Percentiles rank a stretch among this genome's conserved stretches.
Conservation (phyloP, 2,329 filamentous ascomycete species). For the Dothiorella sarmentorum region DNA sequence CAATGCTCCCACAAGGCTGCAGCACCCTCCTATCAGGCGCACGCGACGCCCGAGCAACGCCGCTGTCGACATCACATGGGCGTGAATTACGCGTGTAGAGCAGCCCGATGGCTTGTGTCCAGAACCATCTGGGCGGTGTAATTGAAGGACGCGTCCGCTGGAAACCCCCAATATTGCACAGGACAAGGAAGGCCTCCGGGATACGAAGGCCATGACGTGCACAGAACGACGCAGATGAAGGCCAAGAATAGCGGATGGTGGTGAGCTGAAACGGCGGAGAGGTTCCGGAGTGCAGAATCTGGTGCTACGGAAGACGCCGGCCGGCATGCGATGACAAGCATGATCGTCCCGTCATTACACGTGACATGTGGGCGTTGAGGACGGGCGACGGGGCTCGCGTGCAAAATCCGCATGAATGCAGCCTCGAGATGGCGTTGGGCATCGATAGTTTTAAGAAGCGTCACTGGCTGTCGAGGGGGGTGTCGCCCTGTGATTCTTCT, state of each 20-base stretch:
- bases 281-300: slow-evolving; percentile 7
- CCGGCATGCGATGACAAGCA: slow-evolving; percentile 3
- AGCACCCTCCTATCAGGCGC: slow-evolving; percentile 9
- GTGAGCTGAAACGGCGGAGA: slow-evolving; percentile 10
- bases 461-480: background rate
- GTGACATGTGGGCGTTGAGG: background rate
- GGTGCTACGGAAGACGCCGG: slow-evolving; percentile 4
- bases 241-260: background rate
- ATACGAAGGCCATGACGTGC: background rate
- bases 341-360: slow-evolving; percentile 6
- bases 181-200: background rate
- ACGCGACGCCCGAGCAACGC: background rate
- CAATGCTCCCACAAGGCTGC: slow-evolving; percentile 12
- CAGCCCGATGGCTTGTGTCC: too few species aligned
- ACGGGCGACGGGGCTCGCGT: background rate
- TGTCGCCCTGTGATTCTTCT: slow-evolving; percentile 8
- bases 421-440: slow-evolving; percentile 16
- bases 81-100: too few species aligned
- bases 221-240: too few species aligned
- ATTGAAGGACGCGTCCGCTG: too few species aligned
- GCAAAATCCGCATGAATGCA: slow-evolving; percentile 11
- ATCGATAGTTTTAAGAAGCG: slow-evolving; percentile 4
- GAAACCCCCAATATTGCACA: background rate
- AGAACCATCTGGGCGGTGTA: too few species aligned
- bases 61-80: slow-evolving; percentile 12